phyloP scores from a whole-genome alignment of 1,284 basidiomycete genomes.

The Ustilago shanxiensis region DNA sequence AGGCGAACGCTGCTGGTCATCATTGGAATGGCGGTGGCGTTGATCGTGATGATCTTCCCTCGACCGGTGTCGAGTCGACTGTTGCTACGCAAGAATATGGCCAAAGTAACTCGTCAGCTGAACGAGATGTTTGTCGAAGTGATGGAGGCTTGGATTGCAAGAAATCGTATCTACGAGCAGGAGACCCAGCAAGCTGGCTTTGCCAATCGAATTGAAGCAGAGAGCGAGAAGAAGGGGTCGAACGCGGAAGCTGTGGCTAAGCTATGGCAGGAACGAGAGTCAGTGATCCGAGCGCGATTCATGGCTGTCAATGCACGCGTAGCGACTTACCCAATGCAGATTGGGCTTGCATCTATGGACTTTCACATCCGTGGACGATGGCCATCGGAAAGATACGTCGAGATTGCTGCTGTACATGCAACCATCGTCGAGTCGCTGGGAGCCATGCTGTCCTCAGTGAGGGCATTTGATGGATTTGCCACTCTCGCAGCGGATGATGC shows the following conservation, averaged over 20 bases:
- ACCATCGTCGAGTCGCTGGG: slow-evolving; percentile 58
- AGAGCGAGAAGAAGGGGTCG: slow-evolving; percentile 42
- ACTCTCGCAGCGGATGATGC: slow-evolving; percentile 9
- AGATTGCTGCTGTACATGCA: slow-evolving; percentile 68
- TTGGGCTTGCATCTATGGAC: slow-evolving; percentile 72
- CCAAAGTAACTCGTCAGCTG: slow-evolving; percentile 56
- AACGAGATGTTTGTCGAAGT: slow-evolving; percentile 38
- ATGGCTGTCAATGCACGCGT: slow-evolving; percentile 71
- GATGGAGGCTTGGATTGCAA: slow-evolving; percentile 47
- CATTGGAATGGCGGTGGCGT: slow-evolving; percentile 66
- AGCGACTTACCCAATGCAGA: slow-evolving; percentile 71
- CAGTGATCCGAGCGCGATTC: slow-evolving; percentile 68
- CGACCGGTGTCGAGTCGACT: slow-evolving; percentile 74
- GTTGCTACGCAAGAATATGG: slow-evolving; percentile 73
- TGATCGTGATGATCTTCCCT: slow-evolving; percentile 66
- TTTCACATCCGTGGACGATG: slow-evolving; percentile 73
- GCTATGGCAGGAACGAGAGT: slow-evolving; percentile 29
- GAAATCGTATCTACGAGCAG: slow-evolving; percentile 72
- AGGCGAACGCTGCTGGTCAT: slow-evolving; percentile 70
- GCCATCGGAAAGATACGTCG: slow-evolving; percentile 73
- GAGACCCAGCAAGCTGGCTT: slow-evolving; percentile 66
- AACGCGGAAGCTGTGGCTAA: slow-evolving; percentile 35
- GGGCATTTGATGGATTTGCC: slow-evolving; percentile 25
- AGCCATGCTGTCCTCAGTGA: slow-evolving; percentile 25
- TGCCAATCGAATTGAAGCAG: slow-evolving; percentile 73